Base-by-base conservation (phyloP, 1,284 basidiomycete genomes). In the Tilletia walkeri region DNA sequence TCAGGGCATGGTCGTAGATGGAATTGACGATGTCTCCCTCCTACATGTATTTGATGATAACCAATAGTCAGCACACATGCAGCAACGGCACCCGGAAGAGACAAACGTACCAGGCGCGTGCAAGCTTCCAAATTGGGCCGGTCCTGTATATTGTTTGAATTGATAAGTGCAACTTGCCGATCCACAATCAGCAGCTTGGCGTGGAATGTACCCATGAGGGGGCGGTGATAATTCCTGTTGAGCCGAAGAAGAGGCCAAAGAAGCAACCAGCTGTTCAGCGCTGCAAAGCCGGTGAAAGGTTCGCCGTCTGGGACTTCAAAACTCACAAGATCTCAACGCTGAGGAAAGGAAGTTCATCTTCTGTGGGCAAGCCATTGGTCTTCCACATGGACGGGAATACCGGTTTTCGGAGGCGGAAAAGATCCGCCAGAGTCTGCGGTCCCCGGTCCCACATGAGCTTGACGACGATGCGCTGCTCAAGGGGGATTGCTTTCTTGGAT, bases 131-230 rank as follows among this genome's bases (percentile, higher is more conserved):
- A 70, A 67, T 85, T 85, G 53, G 84, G 84, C 2, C 84, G 82
- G 70, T 85, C 84, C 82, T 91, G 91, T 67, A 92, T 90, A 73
- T 92, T 92, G 84, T 91, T 91, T 70, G 87, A 88, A 83, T 90
- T 90, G 75, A 92, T 84, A 69, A 91, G 84, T 0, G 89, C 91
- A 39, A 91, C 86, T 75, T 88, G 89, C 18, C 91, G 87, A 78
- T 92, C 91, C 9, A 92, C 88, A 68, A 92, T 86, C 80, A 91
- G 86, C 73, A 90, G 91, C 81, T 92, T 92, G 59, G 89, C 88
- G 77, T 92, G 91, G 84, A 92, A 92, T 0, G 90, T 92, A 41
- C 90, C 90, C 65, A 82, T 77, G 34, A 81, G 71, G 9, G 81
- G 80, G 18, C 79, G 76, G 54, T 83, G 82, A 65, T 83, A 84